phyloP scores from a whole-genome alignment of 2,329 filamentous ascomycete species.

The Grosmannia serpens region DNA sequence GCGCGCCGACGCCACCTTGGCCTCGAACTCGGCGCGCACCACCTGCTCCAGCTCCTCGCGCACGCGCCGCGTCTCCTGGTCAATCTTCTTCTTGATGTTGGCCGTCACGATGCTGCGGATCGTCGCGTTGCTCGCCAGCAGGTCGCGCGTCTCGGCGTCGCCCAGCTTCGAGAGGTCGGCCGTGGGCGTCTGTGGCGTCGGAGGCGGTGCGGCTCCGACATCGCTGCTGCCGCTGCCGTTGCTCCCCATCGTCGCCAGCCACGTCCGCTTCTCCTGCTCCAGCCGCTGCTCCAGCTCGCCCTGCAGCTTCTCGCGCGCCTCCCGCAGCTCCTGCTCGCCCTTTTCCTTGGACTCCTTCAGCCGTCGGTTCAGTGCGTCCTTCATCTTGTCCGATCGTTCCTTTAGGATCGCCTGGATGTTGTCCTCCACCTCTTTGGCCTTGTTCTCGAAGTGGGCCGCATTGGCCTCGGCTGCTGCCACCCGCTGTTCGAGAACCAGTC shows the following conservation, averaged over 20 bases:
- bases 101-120: constrained; percentile 45
- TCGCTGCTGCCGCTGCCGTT: neutral
- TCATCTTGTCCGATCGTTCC: constrained; percentile 57
- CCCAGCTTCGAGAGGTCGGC: constrained; percentile 35
- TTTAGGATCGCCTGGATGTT: constrained; percentile 50
- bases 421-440: constrained; percentile 53
- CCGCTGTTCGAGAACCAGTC: constrained; percentile 49
- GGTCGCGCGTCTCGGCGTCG: constrained; percentile 44
- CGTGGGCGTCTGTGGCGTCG: constrained; percentile 12
- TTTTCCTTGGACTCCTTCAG: constrained; percentile 52
- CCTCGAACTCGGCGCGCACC: constrained; percentile 36
- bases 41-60: constrained; percentile 40
- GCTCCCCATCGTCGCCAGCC: constrained; percentile 32
- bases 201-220: neutral
- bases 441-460: constrained; percentile 52
- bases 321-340: constrained; percentile 36
- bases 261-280: constrained; percentile 51
- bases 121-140: constrained; percentile 44
- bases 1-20: constrained; percentile 40
- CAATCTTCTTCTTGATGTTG: constrained; percentile 61
- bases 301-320: constrained; percentile 40
- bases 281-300: constrained; percentile 43
- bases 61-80: constrained; percentile 49
- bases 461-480: constrained; percentile 48
- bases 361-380: constrained; percentile 54